These are phyloP conservation scores for Boletus huronensis DNA, from an alignment of 768 basidiomycete species.

Conservation along the genomic window DNA sequence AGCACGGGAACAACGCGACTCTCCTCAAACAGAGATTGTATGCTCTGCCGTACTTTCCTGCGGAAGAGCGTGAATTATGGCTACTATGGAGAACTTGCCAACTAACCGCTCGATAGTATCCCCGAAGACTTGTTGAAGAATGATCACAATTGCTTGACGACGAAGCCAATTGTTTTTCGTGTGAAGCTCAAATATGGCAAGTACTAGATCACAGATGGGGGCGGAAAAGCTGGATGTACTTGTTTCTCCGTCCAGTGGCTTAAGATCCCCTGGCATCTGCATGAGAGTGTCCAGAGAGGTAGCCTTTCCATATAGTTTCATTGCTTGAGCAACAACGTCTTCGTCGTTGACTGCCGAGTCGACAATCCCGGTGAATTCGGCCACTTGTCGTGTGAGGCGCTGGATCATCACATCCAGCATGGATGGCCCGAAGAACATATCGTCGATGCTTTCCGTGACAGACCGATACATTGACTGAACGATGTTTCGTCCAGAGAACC, in stretches of 20 bases:
- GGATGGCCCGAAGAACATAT: slow-evolving; percentile 94
- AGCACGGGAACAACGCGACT: slow-evolving; percentile 67
- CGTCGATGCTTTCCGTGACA: slow-evolving; percentile 92
- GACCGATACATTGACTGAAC: slow-evolving; percentile 88
- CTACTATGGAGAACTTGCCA: background rate
- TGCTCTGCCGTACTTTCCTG: slow-evolving; percentile 85
- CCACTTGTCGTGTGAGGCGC: slow-evolving; percentile 84
- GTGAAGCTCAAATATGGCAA: slow-evolving; percentile 92
- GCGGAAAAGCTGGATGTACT: slow-evolving; percentile 86
- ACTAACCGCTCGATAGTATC: slow-evolving; percentile 92
- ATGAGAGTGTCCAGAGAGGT: slow-evolving; percentile 66
- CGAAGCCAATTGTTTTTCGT: slow-evolving; percentile 97
- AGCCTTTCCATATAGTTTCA: slow-evolving; percentile 65
- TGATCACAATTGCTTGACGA: slow-evolving; percentile 92
- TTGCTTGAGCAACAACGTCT: slow-evolving; percentile 76
- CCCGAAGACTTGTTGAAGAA: slow-evolving; percentile 92
- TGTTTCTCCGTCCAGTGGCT: slow-evolving; percentile 82
- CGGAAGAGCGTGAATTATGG: slow-evolving; percentile 1
- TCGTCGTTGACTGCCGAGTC: slow-evolving; percentile 79
- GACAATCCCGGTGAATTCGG: slow-evolving; percentile 81
- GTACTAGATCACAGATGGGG: slow-evolving; percentile 89
- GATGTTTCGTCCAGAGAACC: slow-evolving; percentile 68
- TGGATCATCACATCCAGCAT: slow-evolving; percentile 96
- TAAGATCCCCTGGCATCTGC: slow-evolving; percentile 73
- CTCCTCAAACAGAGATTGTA: slow-evolving; percentile 63